Conservation (phyloP, 1,284 basidiomycete genomes). For the Sporisorium graminicola region DNA sequence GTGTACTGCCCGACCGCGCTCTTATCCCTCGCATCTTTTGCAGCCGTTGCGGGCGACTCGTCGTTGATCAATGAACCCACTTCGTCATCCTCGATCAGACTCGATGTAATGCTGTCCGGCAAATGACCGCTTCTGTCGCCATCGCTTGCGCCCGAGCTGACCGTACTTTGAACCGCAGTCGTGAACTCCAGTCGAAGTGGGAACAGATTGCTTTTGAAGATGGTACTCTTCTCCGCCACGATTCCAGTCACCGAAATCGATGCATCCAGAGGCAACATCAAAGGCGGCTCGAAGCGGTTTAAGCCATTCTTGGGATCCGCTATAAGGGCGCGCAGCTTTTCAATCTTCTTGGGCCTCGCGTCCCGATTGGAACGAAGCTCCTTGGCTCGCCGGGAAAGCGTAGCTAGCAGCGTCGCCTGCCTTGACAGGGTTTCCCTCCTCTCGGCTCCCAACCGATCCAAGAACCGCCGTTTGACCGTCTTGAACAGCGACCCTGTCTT, state of each 20-base stretch:
- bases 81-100: slow-evolving; percentile 26
- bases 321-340: slow-evolving; percentile 86
- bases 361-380: slow-evolving; percentile 92
- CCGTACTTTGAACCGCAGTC: slow-evolving; percentile 24
- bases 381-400: slow-evolving; percentile 83
- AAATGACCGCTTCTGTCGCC: slow-evolving; percentile 9
- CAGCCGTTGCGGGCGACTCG: neutral
- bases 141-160: neutral
- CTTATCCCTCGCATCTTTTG: slow-evolving; percentile 10
- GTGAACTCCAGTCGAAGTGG: slow-evolving; percentile 88
- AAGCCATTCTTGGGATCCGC: slow-evolving; percentile 83
- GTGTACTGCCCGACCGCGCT: slow-evolving; percentile 74
- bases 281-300: slow-evolving; percentile 62
- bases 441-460: slow-evolving; percentile 73
- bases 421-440: slow-evolving; percentile 59
- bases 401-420: slow-evolving; percentile 81
- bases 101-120: slow-evolving; percentile 44
- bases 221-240: slow-evolving; percentile 87
- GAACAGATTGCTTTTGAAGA: slow-evolving; percentile 97
- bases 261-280: slow-evolving; percentile 85
- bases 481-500: slow-evolving; percentile 89
- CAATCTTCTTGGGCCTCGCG: slow-evolving; percentile 94
- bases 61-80: slow-evolving; percentile 18
- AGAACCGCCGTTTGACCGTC: slow-evolving; percentile 87
- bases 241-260: slow-evolving; percentile 84